These are phyloP conservation scores for Phialophora tarda DNA, from an alignment of 2,329 filamentous ascomycete species.

Conservation along the genomic window DNA sequence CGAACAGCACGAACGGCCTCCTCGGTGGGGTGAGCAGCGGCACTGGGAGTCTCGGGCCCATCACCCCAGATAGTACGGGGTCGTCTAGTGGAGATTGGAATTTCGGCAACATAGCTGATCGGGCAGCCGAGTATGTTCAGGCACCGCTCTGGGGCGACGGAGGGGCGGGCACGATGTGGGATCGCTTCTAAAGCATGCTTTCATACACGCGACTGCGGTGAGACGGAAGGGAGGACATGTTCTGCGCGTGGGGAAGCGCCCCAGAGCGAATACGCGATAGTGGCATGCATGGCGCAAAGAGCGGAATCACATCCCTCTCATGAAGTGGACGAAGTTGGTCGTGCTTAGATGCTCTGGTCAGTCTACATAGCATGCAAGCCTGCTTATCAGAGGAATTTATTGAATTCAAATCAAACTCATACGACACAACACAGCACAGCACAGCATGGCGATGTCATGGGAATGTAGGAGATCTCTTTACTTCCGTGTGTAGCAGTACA, in stretches of 20 bases:
- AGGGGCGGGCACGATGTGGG: slow-evolving; percentile 7
- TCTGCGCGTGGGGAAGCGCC: neutral
- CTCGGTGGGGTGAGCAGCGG: slow-evolving; percentile 12
- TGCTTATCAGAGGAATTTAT: neutral
- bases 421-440: too few species aligned
- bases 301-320: neutral
- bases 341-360: neutral
- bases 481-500: too few species aligned
- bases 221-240: neutral
- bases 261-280: neutral
- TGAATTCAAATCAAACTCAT: too few species aligned
- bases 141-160: slow-evolving; percentile 50
- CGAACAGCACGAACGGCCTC: slow-evolving; percentile 13
- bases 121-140: slow-evolving; percentile 56
- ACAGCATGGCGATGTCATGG: too few species aligned
- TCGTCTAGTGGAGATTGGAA: slow-evolving; percentile 53
- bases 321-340: neutral
- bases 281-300: neutral
- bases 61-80: slow-evolving; percentile 52
- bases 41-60: slow-evolving; percentile 43
- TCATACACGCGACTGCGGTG: neutral
- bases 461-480: too few species aligned
- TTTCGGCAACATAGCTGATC: slow-evolving; percentile 52
- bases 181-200: neutral
- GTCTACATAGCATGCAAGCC: neutral